phyloP scores from a whole-genome alignment of 139 green algal genomes.

The Dunaliella primolecta region DNA sequence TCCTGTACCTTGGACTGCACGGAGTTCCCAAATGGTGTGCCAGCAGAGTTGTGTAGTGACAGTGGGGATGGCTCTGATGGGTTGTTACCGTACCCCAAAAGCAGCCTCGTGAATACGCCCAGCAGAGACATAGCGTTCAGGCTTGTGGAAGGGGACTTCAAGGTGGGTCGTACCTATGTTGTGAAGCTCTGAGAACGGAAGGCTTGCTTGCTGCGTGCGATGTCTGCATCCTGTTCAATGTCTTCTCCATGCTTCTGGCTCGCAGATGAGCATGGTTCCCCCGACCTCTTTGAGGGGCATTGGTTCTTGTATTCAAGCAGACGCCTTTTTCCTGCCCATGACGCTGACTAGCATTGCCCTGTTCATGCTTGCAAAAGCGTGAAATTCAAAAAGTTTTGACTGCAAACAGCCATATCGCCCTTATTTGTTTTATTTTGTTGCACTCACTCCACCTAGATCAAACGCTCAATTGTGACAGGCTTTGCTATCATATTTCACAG shows the following conservation, averaged over 20 bases:
- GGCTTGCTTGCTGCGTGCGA: not conserved
- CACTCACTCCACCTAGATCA: too few relatives aligned
- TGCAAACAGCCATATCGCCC: too few relatives aligned
- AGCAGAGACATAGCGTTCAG: constrained; percentile 71
- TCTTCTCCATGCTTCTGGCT: not conserved
- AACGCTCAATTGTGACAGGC: too few relatives aligned
- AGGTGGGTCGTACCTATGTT: too few relatives aligned
- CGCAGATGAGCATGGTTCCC: not conserved
- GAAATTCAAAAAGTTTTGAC: too few relatives aligned
- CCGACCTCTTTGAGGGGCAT: too few relatives aligned
- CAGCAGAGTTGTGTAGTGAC: constrained; percentile 1
- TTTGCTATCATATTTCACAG: too few relatives aligned
- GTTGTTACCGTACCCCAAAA: constrained; percentile 6
- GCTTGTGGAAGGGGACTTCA: constrained; percentile 77
- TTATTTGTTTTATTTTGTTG: too few relatives aligned
- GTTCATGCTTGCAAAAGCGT: too few relatives aligned
- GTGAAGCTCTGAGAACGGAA: not conserved
- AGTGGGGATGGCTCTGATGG: constrained; percentile 22
- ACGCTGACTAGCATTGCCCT: too few relatives aligned
- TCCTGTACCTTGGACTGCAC: constrained; percentile 68
- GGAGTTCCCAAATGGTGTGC: constrained; percentile 42
- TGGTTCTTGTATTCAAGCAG: too few relatives aligned
- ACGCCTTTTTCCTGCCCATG: too few relatives aligned
- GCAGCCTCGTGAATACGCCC: constrained; percentile 4
- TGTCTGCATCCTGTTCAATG: not conserved